phyloP scores from a whole-genome alignment of 106 monocot genomes.

The Chionographis japonica region DNA sequence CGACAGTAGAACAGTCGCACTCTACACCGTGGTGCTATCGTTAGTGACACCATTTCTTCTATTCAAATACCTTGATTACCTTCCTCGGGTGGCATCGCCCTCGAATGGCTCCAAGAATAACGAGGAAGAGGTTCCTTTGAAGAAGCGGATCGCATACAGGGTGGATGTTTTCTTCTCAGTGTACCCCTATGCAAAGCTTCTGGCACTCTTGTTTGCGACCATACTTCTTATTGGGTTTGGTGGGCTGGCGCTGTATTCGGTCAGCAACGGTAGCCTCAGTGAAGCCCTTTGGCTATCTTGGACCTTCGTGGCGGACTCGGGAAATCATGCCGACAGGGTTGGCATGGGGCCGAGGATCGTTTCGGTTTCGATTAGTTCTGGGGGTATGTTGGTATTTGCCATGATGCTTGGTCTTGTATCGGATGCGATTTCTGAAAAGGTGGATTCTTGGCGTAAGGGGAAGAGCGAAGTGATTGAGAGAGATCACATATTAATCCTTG shows the following conservation, averaged over 20 bases:
- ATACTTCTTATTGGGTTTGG: conserved; percentile 79
- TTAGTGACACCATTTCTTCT: conserved; percentile 47
- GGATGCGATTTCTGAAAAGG: conserved; percentile 97
- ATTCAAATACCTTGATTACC: conserved; percentile 44
- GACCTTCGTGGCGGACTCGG: conserved; percentile 97
- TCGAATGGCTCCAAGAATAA: conserved; percentile 18
- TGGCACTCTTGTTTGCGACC: conserved; percentile 82
- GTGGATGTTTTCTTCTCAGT: conserved; percentile 91
- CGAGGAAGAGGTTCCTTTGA: conserved; percentile 75
- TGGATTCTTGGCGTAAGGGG: conserved; percentile 95
- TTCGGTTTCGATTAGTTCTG: conserved; percentile 82
- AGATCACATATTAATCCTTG: conserved; percentile 83
- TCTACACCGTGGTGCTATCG: conserved; percentile 43
- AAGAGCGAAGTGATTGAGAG: conserved; percentile 94
- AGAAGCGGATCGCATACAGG: conserved; percentile 88
- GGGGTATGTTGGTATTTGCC: conserved; percentile 92
- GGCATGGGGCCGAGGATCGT: conserved; percentile 72
- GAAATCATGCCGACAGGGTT: conserved; percentile 79
- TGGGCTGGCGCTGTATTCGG: conserved; percentile 69
- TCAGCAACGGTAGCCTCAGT: conserved; percentile 46
- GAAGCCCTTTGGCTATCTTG: conserved; percentile 93
- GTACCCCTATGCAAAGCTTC: conserved; percentile 90
- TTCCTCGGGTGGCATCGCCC: conserved; percentile 30
- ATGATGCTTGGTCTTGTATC: conserved; percentile 97
- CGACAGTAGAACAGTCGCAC: conserved; percentile 37